Base-by-base conservation (phyloP, 2,329 filamentous ascomycete species). In the Aspergillus fumigatiaffinis region DNA sequence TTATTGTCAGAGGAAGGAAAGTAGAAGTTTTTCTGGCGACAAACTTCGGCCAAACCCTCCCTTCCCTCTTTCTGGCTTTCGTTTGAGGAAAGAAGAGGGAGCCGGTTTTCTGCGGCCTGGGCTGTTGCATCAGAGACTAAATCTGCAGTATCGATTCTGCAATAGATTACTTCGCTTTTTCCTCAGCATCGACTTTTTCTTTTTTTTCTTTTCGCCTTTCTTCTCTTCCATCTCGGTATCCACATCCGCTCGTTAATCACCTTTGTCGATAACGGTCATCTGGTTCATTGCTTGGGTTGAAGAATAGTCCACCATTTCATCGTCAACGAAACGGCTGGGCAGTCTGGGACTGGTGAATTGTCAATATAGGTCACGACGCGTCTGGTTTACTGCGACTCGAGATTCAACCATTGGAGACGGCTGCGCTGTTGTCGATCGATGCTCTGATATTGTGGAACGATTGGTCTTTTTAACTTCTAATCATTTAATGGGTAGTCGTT, bases 401-500 rank as follows among this genome's bases (percentile, higher is more conserved):
- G 44, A 47, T 26, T 47, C 23, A 46, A 14, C 44, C 44, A 21
- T 32, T 23, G 9, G 58, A 42, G 52, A 42, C 51, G 8, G 25
- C 50, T 47, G 42, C 51, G 49, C 20, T 46, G 49, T 51, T 25
- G 41, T 21, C 56, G 26, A 59, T 55, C 59, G 12, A 63, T 62
- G 55, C 50, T 41, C 51, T 50, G 51, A 58, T 54, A 55, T n/a
- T 44, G 28, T 52, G 28, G 8, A 49, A 52, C 29, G 51, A 26
- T 54, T 48, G 26, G 51, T 55, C 53, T 32, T 23, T 23, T 52
- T 56, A 57, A 63, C 59, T 48, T 64, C 21, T 47, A 26, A 47
- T 47, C 44, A 44, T 25, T 72, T 69, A 61, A 72, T 70, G 70
- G 63, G 66, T 65, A 52, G 60, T 56, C 61, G 58, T 65, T 70